Evolutionary conservation across 2,329 filamentous ascomycete species (phyloP).

Genomic region (Xenosphaeropsis pyriputrescens): DNA sequence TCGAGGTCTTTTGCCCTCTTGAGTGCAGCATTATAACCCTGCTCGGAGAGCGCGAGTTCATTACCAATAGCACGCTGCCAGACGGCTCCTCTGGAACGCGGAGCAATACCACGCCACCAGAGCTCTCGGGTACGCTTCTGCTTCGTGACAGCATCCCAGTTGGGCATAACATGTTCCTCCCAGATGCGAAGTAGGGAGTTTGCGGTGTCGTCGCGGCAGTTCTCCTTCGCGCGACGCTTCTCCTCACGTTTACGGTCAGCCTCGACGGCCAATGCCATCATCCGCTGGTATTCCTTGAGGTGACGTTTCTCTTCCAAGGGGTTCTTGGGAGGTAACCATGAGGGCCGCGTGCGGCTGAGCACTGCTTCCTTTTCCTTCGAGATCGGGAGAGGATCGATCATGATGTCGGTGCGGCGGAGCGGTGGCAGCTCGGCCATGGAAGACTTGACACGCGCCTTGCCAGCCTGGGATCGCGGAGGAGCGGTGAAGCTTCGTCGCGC

Average conservation of each 20-base stretch:
- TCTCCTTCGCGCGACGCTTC: constrained; percentile 32
- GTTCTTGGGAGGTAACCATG: constrained; percentile 76
- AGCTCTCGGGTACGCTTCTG: constrained; percentile 59
- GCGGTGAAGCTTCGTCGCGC: constrained; percentile 15
- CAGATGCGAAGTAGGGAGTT: constrained; percentile 47
- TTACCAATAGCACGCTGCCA: constrained; percentile 19
- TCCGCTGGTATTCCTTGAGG: constrained; percentile 69
- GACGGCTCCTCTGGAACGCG: constrained; percentile 39
- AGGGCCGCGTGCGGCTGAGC: constrained; percentile 64
- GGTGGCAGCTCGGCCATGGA: constrained; percentile 54
- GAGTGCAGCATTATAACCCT: constrained; percentile 58
- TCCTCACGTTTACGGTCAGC: constrained; percentile 44
- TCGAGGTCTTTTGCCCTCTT: constrained; percentile 50
- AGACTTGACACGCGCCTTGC: constrained; percentile 41
- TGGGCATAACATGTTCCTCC: constrained; percentile 63
- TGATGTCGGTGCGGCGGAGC: constrained; percentile 44
- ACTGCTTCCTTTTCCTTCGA: constrained; percentile 82
- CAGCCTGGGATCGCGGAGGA: constrained; percentile 19
- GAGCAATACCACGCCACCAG: constrained; percentile 71
- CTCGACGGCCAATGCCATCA: constrained; percentile 54
- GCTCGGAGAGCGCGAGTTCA: constrained; percentile 29
- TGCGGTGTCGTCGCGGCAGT: constrained; percentile 36
- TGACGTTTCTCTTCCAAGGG: constrained; percentile 85
- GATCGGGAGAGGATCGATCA: constrained; percentile 72
- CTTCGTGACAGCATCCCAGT: constrained; percentile 57